Evolutionary conservation across 2,329 filamentous ascomycete genomes (phyloP).

Genomic region (Metarhizium brunneum): DNA sequence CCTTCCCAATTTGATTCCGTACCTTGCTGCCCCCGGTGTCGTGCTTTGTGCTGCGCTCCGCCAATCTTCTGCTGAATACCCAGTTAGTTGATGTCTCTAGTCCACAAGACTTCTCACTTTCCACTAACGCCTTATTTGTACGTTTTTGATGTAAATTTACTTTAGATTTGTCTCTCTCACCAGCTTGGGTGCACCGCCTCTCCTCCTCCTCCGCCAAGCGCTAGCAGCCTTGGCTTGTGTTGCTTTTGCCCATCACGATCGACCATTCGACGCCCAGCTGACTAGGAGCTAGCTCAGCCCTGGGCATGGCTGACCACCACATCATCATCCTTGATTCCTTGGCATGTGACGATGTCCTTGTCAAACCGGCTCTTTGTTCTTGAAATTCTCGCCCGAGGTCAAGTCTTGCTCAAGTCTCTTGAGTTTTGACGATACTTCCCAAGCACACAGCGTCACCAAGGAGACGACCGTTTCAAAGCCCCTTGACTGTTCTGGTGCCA

Average conservation of each 20-base stretch:
- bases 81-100: too few species aligned
- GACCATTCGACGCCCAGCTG: not conserved
- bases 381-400: not conserved
- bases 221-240: not conserved
- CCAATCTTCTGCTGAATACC: too few species aligned
- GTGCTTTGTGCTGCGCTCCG: too few species aligned
- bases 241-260: not conserved
- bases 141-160: not conserved
- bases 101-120: too few species aligned
- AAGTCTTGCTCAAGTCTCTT: not conserved
- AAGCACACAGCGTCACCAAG: too few species aligned
- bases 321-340: not conserved
- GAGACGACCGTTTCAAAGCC: too few species aligned
- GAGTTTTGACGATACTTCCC: not conserved
- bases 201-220: not conserved
- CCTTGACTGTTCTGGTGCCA: too few species aligned
- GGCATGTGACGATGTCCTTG: not conserved
- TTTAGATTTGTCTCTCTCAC: not conserved
- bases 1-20: too few species aligned
- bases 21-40: too few species aligned
- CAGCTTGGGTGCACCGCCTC: not conserved
- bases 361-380: not conserved
- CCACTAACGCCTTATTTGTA: too few species aligned
- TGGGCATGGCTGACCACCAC: not conserved
- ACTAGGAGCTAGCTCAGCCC: not conserved